phyloP scores from a whole-genome alignment of 2,329 filamentous ascomycete genomes.

The Chalaropsis ovoidea region DNA sequence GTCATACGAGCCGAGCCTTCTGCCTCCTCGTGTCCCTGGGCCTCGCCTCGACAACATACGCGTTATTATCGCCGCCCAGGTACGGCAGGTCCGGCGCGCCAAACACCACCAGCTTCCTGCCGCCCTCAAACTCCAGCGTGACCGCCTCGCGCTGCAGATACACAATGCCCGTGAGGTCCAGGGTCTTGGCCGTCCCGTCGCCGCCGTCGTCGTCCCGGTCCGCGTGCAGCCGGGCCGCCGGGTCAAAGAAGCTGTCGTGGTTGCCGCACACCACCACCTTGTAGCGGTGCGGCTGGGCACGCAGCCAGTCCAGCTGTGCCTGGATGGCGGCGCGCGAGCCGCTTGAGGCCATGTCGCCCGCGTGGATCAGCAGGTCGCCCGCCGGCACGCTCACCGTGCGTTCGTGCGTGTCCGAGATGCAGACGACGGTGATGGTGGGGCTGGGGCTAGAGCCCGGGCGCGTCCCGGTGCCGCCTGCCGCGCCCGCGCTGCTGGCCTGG shows the following conservation, averaged over 20 bases:
- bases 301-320: constrained; percentile 74
- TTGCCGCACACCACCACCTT: constrained; percentile 82
- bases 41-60: constrained; percentile 13
- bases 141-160: constrained; percentile 60
- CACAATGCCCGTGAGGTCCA: constrained; percentile 54
- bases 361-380: constrained; percentile 81
- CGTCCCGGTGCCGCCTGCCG: constrained; percentile 28
- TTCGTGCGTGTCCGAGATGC: constrained; percentile 82
- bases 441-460: constrained; percentile 44
- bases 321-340: constrained; percentile 68
- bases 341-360: constrained; percentile 78
- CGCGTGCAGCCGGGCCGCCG: constrained; percentile 46
- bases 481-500: constrained; percentile 28
- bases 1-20: not conserved
- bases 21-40: constrained; percentile 37
- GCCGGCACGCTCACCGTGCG: constrained; percentile 51
- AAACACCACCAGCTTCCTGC: constrained; percentile 59
- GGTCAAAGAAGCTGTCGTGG: constrained; percentile 79
- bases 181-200: constrained; percentile 27
- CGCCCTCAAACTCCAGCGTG: constrained; percentile 50
- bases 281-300: constrained; percentile 59
- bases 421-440: constrained; percentile 63
- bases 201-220: constrained; percentile 33
- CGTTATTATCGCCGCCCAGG: constrained; percentile 42
- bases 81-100: constrained; percentile 71